A percentile compares a stretch with the other conserved stretches of the same genome.
These are phyloP conservation scores for Aspergillus fructus DNA, from an alignment of 2,329 filamentous ascomycete genomes.

Conservation along the genomic window DNA sequence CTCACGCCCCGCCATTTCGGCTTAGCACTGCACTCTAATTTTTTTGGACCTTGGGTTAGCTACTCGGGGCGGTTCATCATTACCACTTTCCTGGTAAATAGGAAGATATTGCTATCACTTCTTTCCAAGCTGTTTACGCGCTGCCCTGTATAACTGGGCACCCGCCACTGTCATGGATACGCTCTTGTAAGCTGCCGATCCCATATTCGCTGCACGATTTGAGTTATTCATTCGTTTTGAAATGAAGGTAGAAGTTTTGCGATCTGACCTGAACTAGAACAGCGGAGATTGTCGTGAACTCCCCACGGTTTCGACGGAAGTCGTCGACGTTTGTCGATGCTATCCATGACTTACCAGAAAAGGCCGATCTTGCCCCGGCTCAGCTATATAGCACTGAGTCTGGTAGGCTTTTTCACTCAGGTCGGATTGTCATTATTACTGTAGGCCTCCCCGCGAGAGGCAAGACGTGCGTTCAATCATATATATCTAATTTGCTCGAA, in stretches of 20 bases:
- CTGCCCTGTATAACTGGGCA: constrained; percentile 7
- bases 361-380: constrained; percentile 82
- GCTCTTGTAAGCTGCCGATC: constrained; percentile 41
- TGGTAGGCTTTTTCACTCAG: constrained; percentile 92
- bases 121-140: background rate
- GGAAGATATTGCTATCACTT: background rate
- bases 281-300: constrained; percentile 86
- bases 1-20: background rate
- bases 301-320: constrained; percentile 83
- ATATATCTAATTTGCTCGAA: background rate
- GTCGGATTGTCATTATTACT: constrained; percentile 94
- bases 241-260: background rate
- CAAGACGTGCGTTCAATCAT: constrained; percentile 69
- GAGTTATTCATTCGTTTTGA: background rate
- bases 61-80: background rate
- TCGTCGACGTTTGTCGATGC: constrained; percentile 97
- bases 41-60: background rate
- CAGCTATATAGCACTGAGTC: constrained; percentile 99
- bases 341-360: constrained; percentile 88
- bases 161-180: constrained; percentile 45
- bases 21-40: background rate
- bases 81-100: background rate
- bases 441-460: constrained; percentile 92
- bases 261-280: constrained; percentile 58
- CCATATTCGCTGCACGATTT: background rate